Percentiles rank a stretch among this genome's conserved stretches.
These are phyloP conservation scores for Vararia minispora DNA, from an alignment of 768 basidiomycete species.

Conservation along the genomic window DNA sequence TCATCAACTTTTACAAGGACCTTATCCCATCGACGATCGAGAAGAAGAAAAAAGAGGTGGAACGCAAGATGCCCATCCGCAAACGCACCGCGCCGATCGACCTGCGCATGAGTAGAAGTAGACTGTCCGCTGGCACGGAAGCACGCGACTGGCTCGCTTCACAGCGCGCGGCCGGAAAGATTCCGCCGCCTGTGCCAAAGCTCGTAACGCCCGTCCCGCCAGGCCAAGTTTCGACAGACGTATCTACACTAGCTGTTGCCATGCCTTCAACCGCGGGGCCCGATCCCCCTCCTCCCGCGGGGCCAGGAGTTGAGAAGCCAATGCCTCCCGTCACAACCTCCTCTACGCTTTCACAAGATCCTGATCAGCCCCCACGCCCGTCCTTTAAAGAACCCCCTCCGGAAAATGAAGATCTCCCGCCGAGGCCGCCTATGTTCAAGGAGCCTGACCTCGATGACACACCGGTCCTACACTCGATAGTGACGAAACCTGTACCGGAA, in stretches of 20 bases:
- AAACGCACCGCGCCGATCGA: constrained; percentile 85
- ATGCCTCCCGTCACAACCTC: constrained; percentile 2
- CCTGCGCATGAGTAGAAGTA: constrained; percentile 75
- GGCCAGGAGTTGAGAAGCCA: constrained; percentile 1
- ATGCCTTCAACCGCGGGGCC: constrained; percentile 11
- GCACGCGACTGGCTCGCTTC: constrained; percentile 60
- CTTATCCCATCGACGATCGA: constrained; percentile 75
- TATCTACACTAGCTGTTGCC: neutral
- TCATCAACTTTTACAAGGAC: constrained; percentile 61
- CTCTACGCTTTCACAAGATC: constrained; percentile 12
- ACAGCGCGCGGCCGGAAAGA: constrained; percentile 28
- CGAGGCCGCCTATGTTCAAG: constrained; percentile 27
- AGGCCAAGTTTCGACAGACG: too few species aligned
- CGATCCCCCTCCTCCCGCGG: constrained; percentile 4
- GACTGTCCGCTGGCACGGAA: constrained; percentile 62
- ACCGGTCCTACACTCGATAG: constrained; percentile 8
- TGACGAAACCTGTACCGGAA: constrained; percentile 1
- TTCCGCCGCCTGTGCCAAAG: constrained; percentile 17
- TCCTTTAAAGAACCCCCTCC: constrained; percentile 55
- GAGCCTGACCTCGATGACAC: constrained; percentile 22
- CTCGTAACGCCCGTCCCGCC: constrained; percentile 8
- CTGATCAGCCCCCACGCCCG: constrained; percentile 26
- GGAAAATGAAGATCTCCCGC: constrained; percentile 39
- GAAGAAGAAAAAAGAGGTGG: constrained; percentile 80
- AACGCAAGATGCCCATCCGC: constrained; percentile 69